phyloP scores from a whole-genome alignment of 2,329 filamentous ascomycete genomes.

The Tolypocladium cylindrosporum region DNA sequence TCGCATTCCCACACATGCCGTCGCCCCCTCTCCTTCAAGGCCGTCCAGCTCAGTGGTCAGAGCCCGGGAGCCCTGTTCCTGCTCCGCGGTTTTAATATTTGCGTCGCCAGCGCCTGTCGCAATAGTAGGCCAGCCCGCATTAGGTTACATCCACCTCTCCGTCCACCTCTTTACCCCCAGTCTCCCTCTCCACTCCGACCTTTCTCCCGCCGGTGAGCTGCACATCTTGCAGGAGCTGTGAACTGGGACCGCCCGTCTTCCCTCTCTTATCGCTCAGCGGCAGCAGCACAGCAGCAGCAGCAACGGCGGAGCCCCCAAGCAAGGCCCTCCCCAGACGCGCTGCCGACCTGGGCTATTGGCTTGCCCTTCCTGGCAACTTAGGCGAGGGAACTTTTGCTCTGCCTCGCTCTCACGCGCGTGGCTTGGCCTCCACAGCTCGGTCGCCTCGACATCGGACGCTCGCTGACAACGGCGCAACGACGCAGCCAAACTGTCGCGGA shows the following conservation, averaged over 20 bases:
- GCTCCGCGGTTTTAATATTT: constrained; percentile 6
- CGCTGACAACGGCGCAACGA: constrained; percentile 1
- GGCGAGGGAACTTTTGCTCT: constrained; percentile 31
- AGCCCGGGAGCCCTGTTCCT: constrained; percentile 7
- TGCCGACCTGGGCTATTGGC: constrained; percentile 18
- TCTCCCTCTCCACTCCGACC: constrained; percentile 4
- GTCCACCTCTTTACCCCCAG: constrained; percentile 5
- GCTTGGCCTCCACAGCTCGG: constrained; percentile 19
- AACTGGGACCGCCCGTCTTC: neutral
- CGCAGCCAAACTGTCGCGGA: constrained; percentile 4
- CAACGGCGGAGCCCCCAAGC: constrained; percentile 7
- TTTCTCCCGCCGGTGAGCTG: constrained; percentile 1
- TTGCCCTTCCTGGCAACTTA: constrained; percentile 25
- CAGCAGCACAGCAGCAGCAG: neutral
- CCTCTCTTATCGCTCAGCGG: neutral
- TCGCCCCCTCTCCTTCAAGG: constrained; percentile 8
- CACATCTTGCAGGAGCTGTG: neutral
- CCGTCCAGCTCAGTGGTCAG: constrained; percentile 15
- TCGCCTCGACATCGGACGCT: neutral
- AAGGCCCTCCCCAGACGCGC: constrained; percentile 12
- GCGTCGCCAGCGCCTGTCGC: constrained; percentile 8
- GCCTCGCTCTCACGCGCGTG: constrained; percentile 21
- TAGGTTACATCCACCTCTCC: constrained; percentile 12
- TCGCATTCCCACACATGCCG: constrained; percentile 21
- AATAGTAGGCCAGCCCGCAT: constrained; percentile 9